These are phyloP conservation scores for Tylopilus felleus DNA, from an alignment of 768 basidiomycete genomes.

Conservation along the genomic window DNA sequence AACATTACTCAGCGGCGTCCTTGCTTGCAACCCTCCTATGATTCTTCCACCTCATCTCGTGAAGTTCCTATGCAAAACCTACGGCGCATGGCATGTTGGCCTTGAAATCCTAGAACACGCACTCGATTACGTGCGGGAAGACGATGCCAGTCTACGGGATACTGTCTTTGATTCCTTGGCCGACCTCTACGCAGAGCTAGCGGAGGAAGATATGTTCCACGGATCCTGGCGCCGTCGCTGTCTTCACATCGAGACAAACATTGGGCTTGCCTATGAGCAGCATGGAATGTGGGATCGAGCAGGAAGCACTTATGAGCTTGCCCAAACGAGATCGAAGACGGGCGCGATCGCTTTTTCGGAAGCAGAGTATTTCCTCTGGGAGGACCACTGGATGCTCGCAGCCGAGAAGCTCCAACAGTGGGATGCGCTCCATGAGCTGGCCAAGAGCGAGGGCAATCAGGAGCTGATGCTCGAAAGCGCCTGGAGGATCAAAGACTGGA, in stretches of 20 bases:
- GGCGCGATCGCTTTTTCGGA: slow-evolving; percentile 89
- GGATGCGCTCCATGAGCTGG: slow-evolving; percentile 92
- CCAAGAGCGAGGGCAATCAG: slow-evolving; percentile 82
- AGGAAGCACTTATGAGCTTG: slow-evolving; percentile 80
- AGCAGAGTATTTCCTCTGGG: slow-evolving; percentile 96
- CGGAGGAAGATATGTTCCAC: slow-evolving; percentile 96
- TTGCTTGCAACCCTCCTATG: slow-evolving; percentile 84
- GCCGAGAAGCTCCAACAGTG: slow-evolving; percentile 97
- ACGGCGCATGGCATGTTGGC: slow-evolving; percentile 91
- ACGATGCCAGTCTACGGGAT: slow-evolving; percentile 76
- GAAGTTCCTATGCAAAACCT: slow-evolving; percentile 95
- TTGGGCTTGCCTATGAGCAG: slow-evolving; percentile 87
- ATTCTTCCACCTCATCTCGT: slow-evolving; percentile 90
- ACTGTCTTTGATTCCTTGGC: slow-evolving; percentile 87
- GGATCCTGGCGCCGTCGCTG: slow-evolving; percentile 91
- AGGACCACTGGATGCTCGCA: slow-evolving; percentile 97
- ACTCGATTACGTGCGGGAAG: slow-evolving; percentile 75
- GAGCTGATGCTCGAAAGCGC: slow-evolving; percentile 93
- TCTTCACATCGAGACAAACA: slow-evolving; percentile 86
- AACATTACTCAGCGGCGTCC: slow-evolving; percentile 80
- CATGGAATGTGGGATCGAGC: slow-evolving; percentile 97
- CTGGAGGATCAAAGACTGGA: slow-evolving; percentile 94
- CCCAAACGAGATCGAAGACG: slow-evolving; percentile 79
- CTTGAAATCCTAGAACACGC: slow-evolving; percentile 81
- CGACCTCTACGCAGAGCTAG: slow-evolving; percentile 92